These are phyloP conservation scores for Crithidia brevicula DNA, from an alignment of 208 protist genomes.

Conservation along the genomic window DNA sequence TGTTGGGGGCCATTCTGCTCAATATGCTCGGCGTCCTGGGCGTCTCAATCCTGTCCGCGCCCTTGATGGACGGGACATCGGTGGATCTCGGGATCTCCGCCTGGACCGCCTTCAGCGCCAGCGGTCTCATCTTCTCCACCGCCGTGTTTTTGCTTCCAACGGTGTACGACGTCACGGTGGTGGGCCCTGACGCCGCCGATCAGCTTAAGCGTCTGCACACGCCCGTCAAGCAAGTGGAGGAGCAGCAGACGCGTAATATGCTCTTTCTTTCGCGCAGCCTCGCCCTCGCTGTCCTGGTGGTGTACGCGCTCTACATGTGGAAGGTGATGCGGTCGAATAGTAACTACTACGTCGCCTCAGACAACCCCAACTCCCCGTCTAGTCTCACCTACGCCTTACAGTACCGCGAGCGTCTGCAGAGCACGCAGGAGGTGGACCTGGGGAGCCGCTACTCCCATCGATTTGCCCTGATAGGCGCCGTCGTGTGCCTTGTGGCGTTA, in stretches of 20 bases:
- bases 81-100: constrained; percentile 37
- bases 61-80: constrained; percentile 24
- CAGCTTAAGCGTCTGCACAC: constrained; percentile 13
- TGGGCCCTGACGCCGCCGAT: constrained; percentile 13
- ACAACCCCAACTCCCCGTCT: constrained; percentile 43
- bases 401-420: constrained; percentile 36
- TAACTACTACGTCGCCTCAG: constrained; percentile 46
- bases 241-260: constrained; percentile 28
- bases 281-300: constrained; percentile 29
- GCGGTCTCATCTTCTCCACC: constrained; percentile 40
- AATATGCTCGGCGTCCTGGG: constrained; percentile 73
- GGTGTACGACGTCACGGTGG: constrained; percentile 41
- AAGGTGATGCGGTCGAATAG: constrained; percentile 38
- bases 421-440: constrained; percentile 15
- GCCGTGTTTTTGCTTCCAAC: constrained; percentile 61
- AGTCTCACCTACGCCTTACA: constrained; percentile 45
- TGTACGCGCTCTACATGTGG: constrained; percentile 44
- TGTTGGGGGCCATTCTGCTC: constrained; percentile 69
- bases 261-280: constrained; percentile 46
- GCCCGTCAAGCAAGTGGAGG: constrained; percentile 2
- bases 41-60: constrained; percentile 43
- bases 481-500: constrained; percentile 25
- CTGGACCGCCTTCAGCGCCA: constrained; percentile 44
- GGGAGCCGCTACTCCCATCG: constrained; percentile 38
- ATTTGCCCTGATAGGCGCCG: constrained; percentile 36